Evolutionary conservation across 116 monocot species (phyloP), one percentile per base, ranked within the genome.

Genomic region (Cymodocea nodosa): DNA sequence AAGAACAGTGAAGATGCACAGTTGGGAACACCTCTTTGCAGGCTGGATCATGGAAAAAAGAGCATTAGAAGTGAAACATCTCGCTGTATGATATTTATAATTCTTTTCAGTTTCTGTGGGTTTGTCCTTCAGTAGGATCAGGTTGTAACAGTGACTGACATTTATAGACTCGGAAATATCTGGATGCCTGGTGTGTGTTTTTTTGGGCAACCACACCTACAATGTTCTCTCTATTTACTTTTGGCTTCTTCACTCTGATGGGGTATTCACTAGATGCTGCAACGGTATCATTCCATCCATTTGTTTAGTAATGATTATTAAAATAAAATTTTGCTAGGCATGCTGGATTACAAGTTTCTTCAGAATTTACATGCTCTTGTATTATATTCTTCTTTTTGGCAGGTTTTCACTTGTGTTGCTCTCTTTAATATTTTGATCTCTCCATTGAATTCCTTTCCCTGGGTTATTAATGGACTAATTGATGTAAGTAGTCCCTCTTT

Each of bases 181-280:
- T 98, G 79, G 98, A 98, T 77, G 98, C 98, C n/a, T 98, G 92
- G 92, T 98, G 98, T 79, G 98, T 98, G 23, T 98, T 92, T 68
- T 98, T 98, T 68, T 98, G 98, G 98, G 98, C 98, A 60, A 98
- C 92, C 30, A 98, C 98, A 59, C 98, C 98, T 18, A 86, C 86
- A 17, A 77, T 98, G 16, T 98, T 98, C 68, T 92, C 92, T 68
- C 70, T 98, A 19, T 84, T 76, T 62, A 98, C 98, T 62, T 98
- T 98, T 86, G 85, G 87, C 35, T 62, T 88, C 23, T 92, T 85
- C 67, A 56, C 86, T 60, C 72, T 90, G 73, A 85, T 81, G 81
- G 98, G 92, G 36, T 81, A 98, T 79, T 65, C 87, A 39, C 76
- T 98, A 49, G 78, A 80, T 81, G 98, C 98, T 78, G 91, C 83